phyloP scores from a whole-genome alignment of 176 grass and related monocot species.

The Bolboschoenus planiculmis region DNA sequence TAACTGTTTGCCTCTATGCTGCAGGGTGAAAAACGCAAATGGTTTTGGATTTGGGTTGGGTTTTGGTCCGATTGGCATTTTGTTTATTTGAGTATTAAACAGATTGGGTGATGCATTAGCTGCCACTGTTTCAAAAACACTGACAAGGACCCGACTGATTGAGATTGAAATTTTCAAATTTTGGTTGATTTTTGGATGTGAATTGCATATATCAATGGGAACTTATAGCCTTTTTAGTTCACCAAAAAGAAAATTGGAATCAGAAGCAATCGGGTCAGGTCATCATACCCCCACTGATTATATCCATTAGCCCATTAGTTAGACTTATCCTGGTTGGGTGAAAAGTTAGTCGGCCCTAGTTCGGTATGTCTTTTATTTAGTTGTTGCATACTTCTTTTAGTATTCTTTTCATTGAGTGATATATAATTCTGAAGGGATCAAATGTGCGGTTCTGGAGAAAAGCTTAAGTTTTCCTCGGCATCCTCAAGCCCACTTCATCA shows the following conservation, averaged over 20 bases:
- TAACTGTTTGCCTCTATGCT: neutral
- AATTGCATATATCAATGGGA: neutral
- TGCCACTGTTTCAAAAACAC: neutral
- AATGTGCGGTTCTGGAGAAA: constrained; percentile 72
- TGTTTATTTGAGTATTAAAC: too few relatives aligned
- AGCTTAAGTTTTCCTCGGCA: constrained; percentile 54
- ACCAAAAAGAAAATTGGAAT: neutral
- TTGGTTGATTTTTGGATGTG: neutral
- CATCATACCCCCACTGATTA: neutral
- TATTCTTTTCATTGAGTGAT: neutral
- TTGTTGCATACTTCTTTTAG: constrained; percentile 6
- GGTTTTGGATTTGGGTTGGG: neutral
- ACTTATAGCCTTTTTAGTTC: neutral
- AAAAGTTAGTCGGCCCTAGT: neutral
- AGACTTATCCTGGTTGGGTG: neutral
- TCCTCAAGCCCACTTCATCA: constrained; percentile 88
- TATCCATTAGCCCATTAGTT: neutral
- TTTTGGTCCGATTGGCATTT: too few relatives aligned
- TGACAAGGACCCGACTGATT: neutral
- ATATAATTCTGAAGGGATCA: constrained; percentile 34
- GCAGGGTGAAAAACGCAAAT: neutral
- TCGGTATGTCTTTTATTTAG: neutral
- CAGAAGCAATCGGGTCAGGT: neutral
- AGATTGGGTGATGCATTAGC: neutral
- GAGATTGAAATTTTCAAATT: neutral